Evolutionary conservation across 176 grass and related monocot genomes (phyloP).

Genomic region (Hordeum vulgare): DNA sequence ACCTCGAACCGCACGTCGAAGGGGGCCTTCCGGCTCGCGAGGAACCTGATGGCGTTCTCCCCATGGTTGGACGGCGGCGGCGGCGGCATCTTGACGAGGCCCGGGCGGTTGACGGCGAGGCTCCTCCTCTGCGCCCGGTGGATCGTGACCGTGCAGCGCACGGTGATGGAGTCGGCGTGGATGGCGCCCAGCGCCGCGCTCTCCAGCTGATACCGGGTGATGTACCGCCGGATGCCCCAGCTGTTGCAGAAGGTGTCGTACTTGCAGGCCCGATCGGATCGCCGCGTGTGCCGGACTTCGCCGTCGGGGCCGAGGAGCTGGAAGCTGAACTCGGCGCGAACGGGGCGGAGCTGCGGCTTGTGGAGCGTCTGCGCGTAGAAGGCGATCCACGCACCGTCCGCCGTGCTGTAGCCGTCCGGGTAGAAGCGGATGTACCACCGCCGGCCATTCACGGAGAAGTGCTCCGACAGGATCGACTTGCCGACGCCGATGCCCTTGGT

Average conservation of each 20-base stretch:
- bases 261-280: not conserved
- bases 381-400: not conserved
- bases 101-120: not conserved
- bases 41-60: not conserved
- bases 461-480: conserved; percentile 17
- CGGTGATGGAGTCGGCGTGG: conserved; percentile 4
- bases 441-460: conserved; percentile 27
- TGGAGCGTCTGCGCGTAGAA: conserved; percentile 16
- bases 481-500: conserved; percentile 23
- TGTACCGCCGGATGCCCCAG: conserved; percentile 30
- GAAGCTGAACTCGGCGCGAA: conserved; percentile 23
- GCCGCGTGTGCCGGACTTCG: not conserved
- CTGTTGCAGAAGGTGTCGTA: conserved; percentile 10
- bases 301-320: conserved; percentile 21
- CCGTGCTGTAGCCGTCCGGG: conserved; percentile 15
- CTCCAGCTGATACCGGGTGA: conserved; percentile 5
- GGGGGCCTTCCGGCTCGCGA: not conserved
- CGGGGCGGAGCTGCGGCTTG: not conserved
- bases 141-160: conserved; percentile 29
- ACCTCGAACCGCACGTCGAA: conserved; percentile 39
- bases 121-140: not conserved
- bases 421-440: conserved; percentile 27
- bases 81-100: not conserved
- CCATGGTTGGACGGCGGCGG: not conserved
- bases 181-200: not conserved